These are phyloP conservation scores for Garcia nutans DNA, from an alignment of 345 rosid genomes.

Conservation along the genomic window DNA sequence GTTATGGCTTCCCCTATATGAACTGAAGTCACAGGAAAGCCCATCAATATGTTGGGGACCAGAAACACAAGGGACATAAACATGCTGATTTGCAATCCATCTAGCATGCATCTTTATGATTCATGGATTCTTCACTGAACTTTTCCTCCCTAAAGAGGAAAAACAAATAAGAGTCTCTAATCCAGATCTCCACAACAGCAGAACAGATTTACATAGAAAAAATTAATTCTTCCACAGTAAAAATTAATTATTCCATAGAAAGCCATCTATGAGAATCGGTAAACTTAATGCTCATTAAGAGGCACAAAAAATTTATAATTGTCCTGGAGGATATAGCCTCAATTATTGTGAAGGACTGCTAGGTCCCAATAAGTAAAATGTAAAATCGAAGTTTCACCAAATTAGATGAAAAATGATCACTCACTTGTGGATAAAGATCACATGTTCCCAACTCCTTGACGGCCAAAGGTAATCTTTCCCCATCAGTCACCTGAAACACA, in stretches of 20 bases:
- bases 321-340: neutral
- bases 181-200: neutral
- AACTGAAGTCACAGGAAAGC: neutral
- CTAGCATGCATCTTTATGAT: neutral
- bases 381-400: slow-evolving; percentile 13
- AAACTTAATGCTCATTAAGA: neutral
- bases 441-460: slow-evolving; percentile 99
- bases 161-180: neutral
- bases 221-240: neutral
- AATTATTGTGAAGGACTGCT: neutral
- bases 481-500: slow-evolving; percentile 77
- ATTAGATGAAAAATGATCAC: slow-evolving; percentile 28
- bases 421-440: slow-evolving; percentile 99
- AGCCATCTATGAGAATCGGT: neutral
- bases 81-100: neutral
- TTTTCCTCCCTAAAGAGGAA: neutral
- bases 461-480: slow-evolving; percentile 96
- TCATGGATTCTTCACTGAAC: neutral
- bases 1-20: neutral
- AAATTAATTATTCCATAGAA: neutral
- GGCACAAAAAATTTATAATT: neutral
- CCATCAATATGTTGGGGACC: neutral
- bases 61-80: neutral
- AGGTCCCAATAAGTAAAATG: neutral
- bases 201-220: neutral